Evolutionary conservation across 2,329 filamentous ascomycete genomes (phyloP), one percentile per base, ranked within the genome.

Genomic region (Samsoniella hepiali): DNA sequence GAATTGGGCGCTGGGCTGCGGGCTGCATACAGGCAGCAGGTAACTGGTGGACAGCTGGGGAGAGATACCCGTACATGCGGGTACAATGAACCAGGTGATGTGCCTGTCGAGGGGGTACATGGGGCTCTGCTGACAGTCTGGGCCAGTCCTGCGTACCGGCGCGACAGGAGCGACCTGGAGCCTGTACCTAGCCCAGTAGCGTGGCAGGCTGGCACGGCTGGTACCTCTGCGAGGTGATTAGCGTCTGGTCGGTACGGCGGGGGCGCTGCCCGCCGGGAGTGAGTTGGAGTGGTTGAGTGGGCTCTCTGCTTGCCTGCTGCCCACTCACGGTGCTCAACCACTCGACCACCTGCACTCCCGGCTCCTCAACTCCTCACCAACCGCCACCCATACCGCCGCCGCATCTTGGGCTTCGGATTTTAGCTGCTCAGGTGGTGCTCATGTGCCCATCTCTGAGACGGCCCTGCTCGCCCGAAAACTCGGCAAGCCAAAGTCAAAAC

Each of bases 401-500:
- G 47, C 50, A 54, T 54, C 34, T 54, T 36, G 50, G 50, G 17
- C 34, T 54, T 56, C 36, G 27, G 38, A 31, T 40, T 32, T 56
- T 56, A 53, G 47, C 44, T 51, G 10, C 27, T 61, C 36, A 34
- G 11, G 47, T 15, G 61, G 53, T 76, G 76, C 75, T 80, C 78
- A 81, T 80, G 78, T 81, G 78, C 74, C 72, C 76, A 75, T 74
- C 77, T 70, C 73, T 72, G 73, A 78, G 76, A 77, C 76, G 73
- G 71, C 72, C 38, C 50, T 36, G 36, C 57, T 54, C 34, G 50
- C 63, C 74, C 75, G 76, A 78, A 74, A 64, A 72, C 71, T 73
- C 75, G 75, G 74, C 74, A 73, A 72, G 71, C 70, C 69, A 70
- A 74, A 75, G 38, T 45, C 6, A 62, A 62, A 45, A 44, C 49